Evolutionary conservation across 2,329 filamentous ascomycete genomes (phyloP).

Genomic region (Claviceps digitariae): DNA sequence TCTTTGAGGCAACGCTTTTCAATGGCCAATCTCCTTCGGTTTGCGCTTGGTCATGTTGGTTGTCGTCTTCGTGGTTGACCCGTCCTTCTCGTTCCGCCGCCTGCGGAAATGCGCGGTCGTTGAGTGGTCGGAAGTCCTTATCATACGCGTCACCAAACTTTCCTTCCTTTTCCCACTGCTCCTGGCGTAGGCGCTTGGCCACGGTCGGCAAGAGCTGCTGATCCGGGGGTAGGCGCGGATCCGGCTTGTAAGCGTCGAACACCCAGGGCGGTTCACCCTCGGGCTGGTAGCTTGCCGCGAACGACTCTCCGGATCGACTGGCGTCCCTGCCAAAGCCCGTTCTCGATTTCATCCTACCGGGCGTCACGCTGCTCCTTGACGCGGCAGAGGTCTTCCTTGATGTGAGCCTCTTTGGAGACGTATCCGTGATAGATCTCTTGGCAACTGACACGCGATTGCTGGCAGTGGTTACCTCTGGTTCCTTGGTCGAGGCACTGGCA

Average conservation of each 20-base stretch:
- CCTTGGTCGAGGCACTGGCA: conserved; percentile 34
- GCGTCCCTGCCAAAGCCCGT: conserved; percentile 39
- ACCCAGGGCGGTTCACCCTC: conserved; percentile 97
- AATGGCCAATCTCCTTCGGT: conserved; percentile 49
- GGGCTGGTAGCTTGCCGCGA: conserved; percentile 47
- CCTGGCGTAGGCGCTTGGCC: conserved; percentile 78
- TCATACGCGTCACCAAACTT: conserved; percentile 78
- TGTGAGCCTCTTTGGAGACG: conserved; percentile 39
- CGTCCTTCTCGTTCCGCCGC: conserved; percentile 26
- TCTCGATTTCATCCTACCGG: conserved; percentile 48
- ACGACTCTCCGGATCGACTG: conserved; percentile 42
- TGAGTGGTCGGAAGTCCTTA: conserved; percentile 73
- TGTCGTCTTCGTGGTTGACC: conserved; percentile 11
- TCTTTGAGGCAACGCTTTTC: conserved; percentile 31
- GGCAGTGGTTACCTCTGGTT: conserved; percentile 8
- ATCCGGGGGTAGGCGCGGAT: conserved; percentile 84
- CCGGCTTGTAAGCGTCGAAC: conserved; percentile 86
- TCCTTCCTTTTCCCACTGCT: conserved; percentile 89
- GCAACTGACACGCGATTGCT: conserved; percentile 13
- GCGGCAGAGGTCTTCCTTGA: conserved; percentile 32
- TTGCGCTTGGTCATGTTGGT: conserved; percentile 17
- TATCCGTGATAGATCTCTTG: conserved; percentile 33
- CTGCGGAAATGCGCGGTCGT: conserved; percentile 43
- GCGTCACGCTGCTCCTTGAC: conserved; percentile 26
- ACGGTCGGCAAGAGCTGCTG: conserved; percentile 93